Evolutionary conservation across 345 rosid species (phyloP), one percentile per base, ranked within the genome.

Genomic region (Carallia brachiata): DNA sequence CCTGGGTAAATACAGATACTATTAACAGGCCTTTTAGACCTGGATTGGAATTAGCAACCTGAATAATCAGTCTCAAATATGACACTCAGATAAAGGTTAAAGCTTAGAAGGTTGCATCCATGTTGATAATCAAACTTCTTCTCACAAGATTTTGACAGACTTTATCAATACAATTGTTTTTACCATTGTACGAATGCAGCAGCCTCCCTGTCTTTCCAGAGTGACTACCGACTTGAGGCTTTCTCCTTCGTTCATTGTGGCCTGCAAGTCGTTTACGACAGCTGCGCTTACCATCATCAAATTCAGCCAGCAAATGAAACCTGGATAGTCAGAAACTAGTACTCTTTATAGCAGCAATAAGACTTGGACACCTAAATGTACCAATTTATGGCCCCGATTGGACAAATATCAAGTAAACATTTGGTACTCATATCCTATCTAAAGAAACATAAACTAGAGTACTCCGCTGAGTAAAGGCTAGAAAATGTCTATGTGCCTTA

Each of bases 151-250:
- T 47, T 6, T 40, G 19, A 39, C 30, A 48, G 39, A 61, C 1
- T 32, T 32, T 37, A 34, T 40, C 19, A 18, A 2, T 7, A 59
- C 23, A 23, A 23, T 40, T 13, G 50, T 31, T 28, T 47, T 17
- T 79, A 90, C 92, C 95, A 76, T 81, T 78, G 80, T 79, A 79
- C 6, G 83, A 52, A 55, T 66, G 80, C 75, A 85, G 71, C 73
- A 81, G 68, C 77, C 79, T 88, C 39, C 75, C 90, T 19, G 67
- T 64, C 65, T 83, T 79, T 70, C 88, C 78, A 1, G 86, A 81
- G 28, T 61, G 62, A 66, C 52, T 6, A 60, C 56, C 61, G 52
- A 39, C 76, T 63, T 76, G 83, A 61, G 85, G 82, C 64, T 78
- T 81, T 67, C 85, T 76, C 64, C 85, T 66, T 7, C 85, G 78